Conservation (phyloP, 2,329 filamentous ascomycete genomes). For the Phaeosphaeriaceae sp. region DNA sequence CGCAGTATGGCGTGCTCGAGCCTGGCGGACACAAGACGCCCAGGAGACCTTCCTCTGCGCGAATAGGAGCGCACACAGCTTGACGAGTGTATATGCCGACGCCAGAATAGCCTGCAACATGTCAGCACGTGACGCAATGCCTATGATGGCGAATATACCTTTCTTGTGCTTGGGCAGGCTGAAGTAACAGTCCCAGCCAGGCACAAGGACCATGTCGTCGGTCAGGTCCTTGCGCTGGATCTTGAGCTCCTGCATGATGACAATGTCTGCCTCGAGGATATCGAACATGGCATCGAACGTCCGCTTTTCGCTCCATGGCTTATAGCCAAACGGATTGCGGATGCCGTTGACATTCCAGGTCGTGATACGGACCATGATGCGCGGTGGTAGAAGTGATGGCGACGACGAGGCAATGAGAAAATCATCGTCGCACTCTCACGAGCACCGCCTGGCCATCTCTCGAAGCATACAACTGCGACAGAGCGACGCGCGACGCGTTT, state of each 20-base stretch:
- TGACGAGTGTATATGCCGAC: constrained; percentile 96
- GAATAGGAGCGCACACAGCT: constrained; percentile 81
- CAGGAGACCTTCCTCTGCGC: constrained; percentile 92
- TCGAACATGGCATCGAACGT: constrained; percentile 82
- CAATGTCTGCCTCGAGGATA: constrained; percentile 87
- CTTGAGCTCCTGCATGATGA: constrained; percentile 95
- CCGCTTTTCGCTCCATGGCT: constrained; percentile 58
- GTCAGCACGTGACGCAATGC: constrained; percentile 16
- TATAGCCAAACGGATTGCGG: constrained; percentile 61
- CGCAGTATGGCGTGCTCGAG: constrained; percentile 73
- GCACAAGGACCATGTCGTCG: constrained; percentile 95
- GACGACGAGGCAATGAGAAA: constrained; percentile 9
- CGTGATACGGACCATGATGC: constrained; percentile 78
- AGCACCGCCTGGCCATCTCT: constrained; percentile 1
- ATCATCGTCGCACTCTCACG: constrained; percentile 6
- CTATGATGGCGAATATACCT: constrained; percentile 54
- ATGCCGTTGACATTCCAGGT: constrained; percentile 63
- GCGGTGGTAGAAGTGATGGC: constrained; percentile 8
- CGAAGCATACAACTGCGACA: neutral
- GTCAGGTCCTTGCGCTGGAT: constrained; percentile 90
- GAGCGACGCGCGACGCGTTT: constrained; percentile 22
- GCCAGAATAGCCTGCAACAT: constrained; percentile 80
- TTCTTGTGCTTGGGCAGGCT: constrained; percentile 94
- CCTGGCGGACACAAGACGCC: constrained; percentile 79
- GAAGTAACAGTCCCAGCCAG: constrained; percentile 96